Base-by-base conservation (phyloP, 768 basidiomycete species). In the Russula abietina region DNA sequence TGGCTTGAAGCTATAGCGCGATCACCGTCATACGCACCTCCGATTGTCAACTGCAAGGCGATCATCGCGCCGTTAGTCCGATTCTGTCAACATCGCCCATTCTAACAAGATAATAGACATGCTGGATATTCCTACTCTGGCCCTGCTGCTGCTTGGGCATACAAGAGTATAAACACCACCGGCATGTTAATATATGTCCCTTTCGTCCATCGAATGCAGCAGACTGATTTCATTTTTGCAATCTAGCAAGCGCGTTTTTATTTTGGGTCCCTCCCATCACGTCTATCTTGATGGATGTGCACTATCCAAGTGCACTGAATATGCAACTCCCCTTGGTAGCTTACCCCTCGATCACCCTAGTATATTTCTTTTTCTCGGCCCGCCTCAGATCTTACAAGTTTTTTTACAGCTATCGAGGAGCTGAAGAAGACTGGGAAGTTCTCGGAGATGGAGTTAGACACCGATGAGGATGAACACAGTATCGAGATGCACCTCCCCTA, bases 401-500 rank as follows among this genome's bases (percentile, higher is more conserved):
- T 11, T n/a, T 41, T 30, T 26, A 1, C 66, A 95, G 93, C 84
- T 2, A 85, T 90, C 61, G 71, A 77, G 8, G 83, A 90, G 67
- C 79, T 96, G 24, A 75, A 77, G 32, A 75, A 73, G 3, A 89
- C 89, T 0, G 84, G 84, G 1, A 75, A 84, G 58, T 98, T 98
- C 68, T 79, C 81, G 41, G 75, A 79, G 11, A 86, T 99, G 83
- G 76, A 75, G 19, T 67, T 80, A 2, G 69, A 75, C 2, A 85
- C 84, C 2, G 97, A 99, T 71, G 93, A 94, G 74, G 91, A 88
- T 32, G 97, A 99, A 70, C 97, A 99, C 72, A 95, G 92, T 71
- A 84, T 99, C 59, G 97, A 99, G 76, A 95, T 99, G 92, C 95
- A 98, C 70, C 81, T 98, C 19, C 94, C 96, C 6, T 95, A 92